Evolutionary conservation across 352 stramenopile species (phyloP), one percentile per base, ranked within the genome.

Genomic region (Paralagenidium karlingii): DNA sequence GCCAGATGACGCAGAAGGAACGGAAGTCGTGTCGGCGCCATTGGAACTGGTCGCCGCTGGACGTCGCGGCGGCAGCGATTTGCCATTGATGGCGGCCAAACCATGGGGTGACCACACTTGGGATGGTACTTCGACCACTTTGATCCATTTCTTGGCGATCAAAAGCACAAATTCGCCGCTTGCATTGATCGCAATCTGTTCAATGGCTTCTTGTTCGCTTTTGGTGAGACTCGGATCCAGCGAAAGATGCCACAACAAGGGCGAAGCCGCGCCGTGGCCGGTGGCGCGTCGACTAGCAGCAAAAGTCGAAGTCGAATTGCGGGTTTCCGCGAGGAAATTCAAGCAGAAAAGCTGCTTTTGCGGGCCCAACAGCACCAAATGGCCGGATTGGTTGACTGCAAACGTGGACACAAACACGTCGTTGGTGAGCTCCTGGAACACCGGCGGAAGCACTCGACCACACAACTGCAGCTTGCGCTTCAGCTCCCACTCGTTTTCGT

Each of bases 331-430:
- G n/a, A n/a, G n/a, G n/a, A n/a, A n/a, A n/a, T n/a, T n/a, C n/a
- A n/a, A n/a, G n/a, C n/a, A n/a, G n/a, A n/a, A n/a, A n/a, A n/a
- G n/a, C n/a, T n/a, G n/a, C n/a, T n/a, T n/a, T n/a, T n/a, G n/a
- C n/a, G n/a, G n/a, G 25, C 56, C 58, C 34, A 71, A 62, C 29
- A 85, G 51, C 44, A 68, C 58, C 36, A 52, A 60, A 20, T 66
- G 54, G 46, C 59, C 55, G 42, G 51, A 49, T n/a, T 77, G 62
- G 51, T 53, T 57, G 38, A 85, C 63, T 44, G 82, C 71, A 34
- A 85, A 85, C 1, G 71, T 81, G 43, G 65, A 65, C 19, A 79
- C 51, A 34, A 79, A 58, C 34, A 65, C 63, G 22, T 62, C 58
- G 34, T 60, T 70, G 41, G 56, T 52, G 30, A 82, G 38, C 31